Evolutionary conservation across 2,329 filamentous ascomycete species (phyloP).

Genomic region (Sclerotinia spermophila): DNA sequence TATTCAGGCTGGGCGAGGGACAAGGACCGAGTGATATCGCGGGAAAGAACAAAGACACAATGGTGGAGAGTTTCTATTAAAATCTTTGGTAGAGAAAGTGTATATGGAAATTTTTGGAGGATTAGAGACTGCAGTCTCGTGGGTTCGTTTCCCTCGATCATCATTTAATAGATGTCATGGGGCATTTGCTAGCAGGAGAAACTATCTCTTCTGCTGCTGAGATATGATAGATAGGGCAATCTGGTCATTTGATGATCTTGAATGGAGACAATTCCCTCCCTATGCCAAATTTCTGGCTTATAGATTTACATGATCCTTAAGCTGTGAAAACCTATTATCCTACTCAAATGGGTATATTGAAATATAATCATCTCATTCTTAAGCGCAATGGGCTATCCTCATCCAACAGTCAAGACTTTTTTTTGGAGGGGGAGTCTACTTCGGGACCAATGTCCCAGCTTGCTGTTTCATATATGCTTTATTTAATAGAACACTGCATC

Average conservation of each 20-base stretch:
- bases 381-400: not conserved
- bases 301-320: not conserved
- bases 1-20: conserved; percentile 91
- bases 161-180: not conserved
- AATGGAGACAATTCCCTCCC: conserved; percentile 2
- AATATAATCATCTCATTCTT: not conserved
- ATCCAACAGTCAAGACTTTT: too few relatives aligned
- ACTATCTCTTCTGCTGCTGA: not conserved
- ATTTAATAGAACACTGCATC: not conserved
- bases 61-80: conserved; percentile 99
- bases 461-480: not conserved
- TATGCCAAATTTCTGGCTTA: not conserved
- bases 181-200: not conserved
- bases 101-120: not conserved
- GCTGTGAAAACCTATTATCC: not conserved
- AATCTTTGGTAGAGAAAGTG: conserved; percentile 7
- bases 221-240: not conserved
- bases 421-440: not conserved
- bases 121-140: not conserved
- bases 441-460: not conserved
- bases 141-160: not conserved
- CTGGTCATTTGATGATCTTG: not conserved
- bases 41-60: conserved; percentile 88
- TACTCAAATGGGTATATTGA: not conserved
- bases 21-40: conserved; percentile 74